phyloP scores from a whole-genome alignment of 257 asterid genomes.

The Solanum ahanhuiri region DNA sequence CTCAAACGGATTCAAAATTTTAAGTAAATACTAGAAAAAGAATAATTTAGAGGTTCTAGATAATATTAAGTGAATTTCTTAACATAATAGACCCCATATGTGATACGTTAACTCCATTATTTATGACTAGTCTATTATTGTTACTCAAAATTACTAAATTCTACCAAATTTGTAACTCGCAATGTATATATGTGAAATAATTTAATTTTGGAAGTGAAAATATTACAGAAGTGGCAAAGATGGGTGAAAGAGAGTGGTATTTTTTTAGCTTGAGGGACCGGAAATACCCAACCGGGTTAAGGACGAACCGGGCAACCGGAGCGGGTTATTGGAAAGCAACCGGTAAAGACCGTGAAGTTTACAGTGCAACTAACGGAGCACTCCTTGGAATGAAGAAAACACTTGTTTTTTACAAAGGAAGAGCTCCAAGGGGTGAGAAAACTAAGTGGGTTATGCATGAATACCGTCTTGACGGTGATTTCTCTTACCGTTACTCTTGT shows the following conservation, averaged over 20 bases:
- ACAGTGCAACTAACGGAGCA: slow-evolving; percentile 10
- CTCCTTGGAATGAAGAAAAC: slow-evolving; percentile 85
- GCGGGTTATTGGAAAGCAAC: slow-evolving; percentile 91
- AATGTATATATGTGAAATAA: background rate
- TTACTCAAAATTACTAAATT: too few relatives aligned
- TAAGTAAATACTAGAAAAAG: background rate
- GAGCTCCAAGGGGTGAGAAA: slow-evolving; percentile 77
- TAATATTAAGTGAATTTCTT: background rate
- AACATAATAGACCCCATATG: too few relatives aligned
- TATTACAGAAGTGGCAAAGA: slow-evolving; percentile 37
- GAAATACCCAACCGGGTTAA: slow-evolving; percentile 72
- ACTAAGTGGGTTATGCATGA: slow-evolving; percentile 96
- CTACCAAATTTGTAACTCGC: background rate
- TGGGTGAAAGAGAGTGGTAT: slow-evolving; percentile 89
- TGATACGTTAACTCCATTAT: too few relatives aligned
- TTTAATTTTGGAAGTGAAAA: background rate
- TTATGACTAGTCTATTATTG: too few relatives aligned
- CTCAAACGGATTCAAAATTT: background rate
- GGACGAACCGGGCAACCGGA: slow-evolving; percentile 78
- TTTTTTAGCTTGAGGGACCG: slow-evolving; percentile 72
- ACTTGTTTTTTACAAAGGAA: slow-evolving; percentile 75
- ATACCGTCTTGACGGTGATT: slow-evolving; percentile 65
- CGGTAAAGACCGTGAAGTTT: slow-evolving; percentile 59
- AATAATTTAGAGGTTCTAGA: too few relatives aligned
- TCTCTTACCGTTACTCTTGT: slow-evolving; percentile 56